Base-by-base conservation (phyloP, 352 stramenopile species). In the Globisporangium irregulare region DNA sequence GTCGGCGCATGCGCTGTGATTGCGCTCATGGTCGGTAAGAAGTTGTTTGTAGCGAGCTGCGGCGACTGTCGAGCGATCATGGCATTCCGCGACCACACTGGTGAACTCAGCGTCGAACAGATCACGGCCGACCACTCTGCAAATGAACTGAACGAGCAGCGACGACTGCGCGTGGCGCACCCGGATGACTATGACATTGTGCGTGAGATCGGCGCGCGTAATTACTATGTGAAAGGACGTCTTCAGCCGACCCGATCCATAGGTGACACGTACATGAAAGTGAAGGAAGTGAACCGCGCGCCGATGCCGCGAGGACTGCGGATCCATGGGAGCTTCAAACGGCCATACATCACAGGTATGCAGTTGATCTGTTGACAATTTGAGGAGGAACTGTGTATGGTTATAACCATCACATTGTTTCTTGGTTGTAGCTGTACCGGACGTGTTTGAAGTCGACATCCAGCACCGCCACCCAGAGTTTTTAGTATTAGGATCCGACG, bases 181-280 rank as follows among this genome's bases (percentile, higher is more conserved):
- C 82, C 82, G 0, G 79, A 87, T 5, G 82, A 90, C 66, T 83
- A 82, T 63, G 82, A 90, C 65, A 88, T 90, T 70, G 80, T 90
- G 43, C 83, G 82, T 32, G 82, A 90, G 70, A 84, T 90, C 32
- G 80, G 82, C n/a, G 66, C 70, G 46, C 75, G 78, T 41, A 90
- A 90, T 67, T 90, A 77, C 53, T 90, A 90, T 70, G 82, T 90
- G 57, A 90, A 90, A 46, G 82, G 82, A n/a, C 72, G 82, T 18
- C 75, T 90, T 63, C 82, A 90, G 68, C 82, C 82, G 8, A 90
- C 82, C 51, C 80, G 82, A 4, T 86, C 77, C 34, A 81, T 90
- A 48, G 82, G 82, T 27, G 82, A 90, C 64, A 90, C 80, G 43
- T 90, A 90, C 71, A 90, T 90, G 82, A 90, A 90, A 57, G 75